These are phyloP conservation scores for Phyllachora maydis DNA, from an alignment of 2,329 filamentous ascomycete species.

Conservation along the genomic window DNA sequence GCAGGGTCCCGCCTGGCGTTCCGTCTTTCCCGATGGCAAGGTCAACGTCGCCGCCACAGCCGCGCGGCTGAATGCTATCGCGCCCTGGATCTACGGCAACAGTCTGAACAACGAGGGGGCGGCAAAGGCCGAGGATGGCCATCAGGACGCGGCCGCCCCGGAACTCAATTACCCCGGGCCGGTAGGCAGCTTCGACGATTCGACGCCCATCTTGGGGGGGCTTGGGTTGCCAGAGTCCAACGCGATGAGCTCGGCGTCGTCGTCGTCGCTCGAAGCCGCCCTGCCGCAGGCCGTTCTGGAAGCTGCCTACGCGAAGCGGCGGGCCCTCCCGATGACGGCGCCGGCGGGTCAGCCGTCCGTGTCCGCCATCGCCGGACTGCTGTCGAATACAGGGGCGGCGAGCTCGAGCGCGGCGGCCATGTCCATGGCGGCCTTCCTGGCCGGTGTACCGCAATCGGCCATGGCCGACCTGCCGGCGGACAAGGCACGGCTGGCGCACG, in stretches of 20 bases:
- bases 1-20: slow-evolving; percentile 10
- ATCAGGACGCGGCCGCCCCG: slow-evolving; percentile 12
- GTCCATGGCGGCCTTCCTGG: slow-evolving; percentile 1
- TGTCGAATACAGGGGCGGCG: no score
- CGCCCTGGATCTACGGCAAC: slow-evolving; percentile 33
- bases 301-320: no score
- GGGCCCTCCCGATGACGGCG: no score
- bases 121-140: slow-evolving; percentile 1
- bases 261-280: no score
- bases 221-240: neutral
- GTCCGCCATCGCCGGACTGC: no score
- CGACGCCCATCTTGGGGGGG: no score
- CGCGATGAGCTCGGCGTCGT: no score
- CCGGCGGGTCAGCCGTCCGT: no score
- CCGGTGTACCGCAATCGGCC: neutral
- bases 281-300: no score
- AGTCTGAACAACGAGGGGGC: slow-evolving; percentile 15
- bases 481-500: no score
- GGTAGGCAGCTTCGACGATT: slow-evolving; percentile 6
- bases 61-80: slow-evolving; percentile 30
- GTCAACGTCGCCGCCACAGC: slow-evolving; percentile 19
- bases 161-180: slow-evolving; percentile 12
- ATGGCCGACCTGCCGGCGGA: neutral
- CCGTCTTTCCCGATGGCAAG: slow-evolving; percentile 8
- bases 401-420: no score